Evolutionary conservation across 2,329 filamentous ascomycete genomes (phyloP).

Genomic region (Didymella exigua): DNA sequence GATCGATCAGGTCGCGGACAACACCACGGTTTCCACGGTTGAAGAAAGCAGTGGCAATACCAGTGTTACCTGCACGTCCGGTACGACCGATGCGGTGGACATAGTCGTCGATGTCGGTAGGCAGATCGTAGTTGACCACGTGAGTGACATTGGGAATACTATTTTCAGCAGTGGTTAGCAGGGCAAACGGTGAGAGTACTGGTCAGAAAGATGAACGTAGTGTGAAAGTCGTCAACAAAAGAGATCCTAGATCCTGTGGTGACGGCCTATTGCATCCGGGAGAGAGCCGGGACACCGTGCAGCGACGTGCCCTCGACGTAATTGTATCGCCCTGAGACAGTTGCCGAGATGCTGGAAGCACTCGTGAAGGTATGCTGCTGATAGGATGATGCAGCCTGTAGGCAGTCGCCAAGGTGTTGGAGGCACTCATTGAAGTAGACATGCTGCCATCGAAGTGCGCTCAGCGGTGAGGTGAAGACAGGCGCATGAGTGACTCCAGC

Average conservation of each 20-base stretch:
- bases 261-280: too few relatives aligned
- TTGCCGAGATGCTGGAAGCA: too few relatives aligned
- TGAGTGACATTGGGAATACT: conserved; percentile 97
- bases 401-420: too few relatives aligned
- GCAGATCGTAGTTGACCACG: conserved; percentile 99
- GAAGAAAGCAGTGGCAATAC: conserved; percentile 98
- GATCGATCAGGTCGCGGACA: conserved; percentile 93
- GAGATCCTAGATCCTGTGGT: neutral
- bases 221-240: neutral
- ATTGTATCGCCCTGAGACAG: too few relatives aligned
- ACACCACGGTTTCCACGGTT: conserved; percentile 99
- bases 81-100: conserved; percentile 99
- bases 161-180: neutral
- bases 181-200: too few relatives aligned
- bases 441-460: too few relatives aligned
- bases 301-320: too few relatives aligned
- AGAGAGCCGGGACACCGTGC: too few relatives aligned
- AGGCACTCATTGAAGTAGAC: too few relatives aligned
- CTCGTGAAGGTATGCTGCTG: too few relatives aligned
- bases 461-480: too few relatives aligned
- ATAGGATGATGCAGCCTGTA: neutral
- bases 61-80: conserved; percentile 98
- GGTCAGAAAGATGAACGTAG: neutral
- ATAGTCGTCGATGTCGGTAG: conserved; percentile 97
- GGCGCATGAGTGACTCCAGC: too few relatives aligned